Evolutionary conservation across 208 protist genomes (phyloP), one percentile per base, ranked within the genome.

Genomic region (Wallacemonas sp.): DNA sequence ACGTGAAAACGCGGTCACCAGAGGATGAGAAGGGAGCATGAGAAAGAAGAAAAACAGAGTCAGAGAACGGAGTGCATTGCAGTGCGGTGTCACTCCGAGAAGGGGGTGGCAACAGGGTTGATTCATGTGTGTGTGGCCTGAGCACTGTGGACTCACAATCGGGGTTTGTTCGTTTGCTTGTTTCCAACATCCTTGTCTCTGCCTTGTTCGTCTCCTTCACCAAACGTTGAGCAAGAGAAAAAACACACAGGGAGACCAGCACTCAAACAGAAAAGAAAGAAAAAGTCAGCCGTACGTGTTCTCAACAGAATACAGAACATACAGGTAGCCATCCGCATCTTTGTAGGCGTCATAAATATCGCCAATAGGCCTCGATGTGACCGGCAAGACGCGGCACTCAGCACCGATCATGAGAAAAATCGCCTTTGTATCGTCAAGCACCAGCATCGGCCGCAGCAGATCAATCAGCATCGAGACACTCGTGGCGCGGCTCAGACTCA

Each of bases 311-410:
- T 58, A 58, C 4, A 58, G 52, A 17, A 58, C 32, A 27, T 58
- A 91, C 8, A 91, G 56, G 68, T 96, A 97, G 4, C 90, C 94
- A 57, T 98, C 94, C 39, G 92, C 80, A 63, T 95, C 90, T 62
- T 92, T 87, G 58, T 95, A 85, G 23, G 43, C 27, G 54, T 58
- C 52, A 21, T 43, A 58, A 3, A 41, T 19, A 21, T 58, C 52
- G 30, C 52, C 52, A 19, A 58, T n/a, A 30, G n/a, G n/a, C 52
- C 21, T 34, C 32, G 52, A 34, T 34, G 52, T 41, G 29, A 24
- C 17, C 27, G 19, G 32, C 30, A 58, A 11, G 8, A 58, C 52
- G 8, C 29, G 52, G 9, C 32, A 9, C 14, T 33, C 30, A n/a
- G 9, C 81, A 65, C 93, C 90, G 23, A 92, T 75, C 46, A 94